Percentiles rank a stretch among this genome's conserved stretches.
These are phyloP conservation scores for Malassezia cuniculi DNA, from an alignment of 1,284 basidiomycete genomes.

Conservation along the genomic window DNA sequence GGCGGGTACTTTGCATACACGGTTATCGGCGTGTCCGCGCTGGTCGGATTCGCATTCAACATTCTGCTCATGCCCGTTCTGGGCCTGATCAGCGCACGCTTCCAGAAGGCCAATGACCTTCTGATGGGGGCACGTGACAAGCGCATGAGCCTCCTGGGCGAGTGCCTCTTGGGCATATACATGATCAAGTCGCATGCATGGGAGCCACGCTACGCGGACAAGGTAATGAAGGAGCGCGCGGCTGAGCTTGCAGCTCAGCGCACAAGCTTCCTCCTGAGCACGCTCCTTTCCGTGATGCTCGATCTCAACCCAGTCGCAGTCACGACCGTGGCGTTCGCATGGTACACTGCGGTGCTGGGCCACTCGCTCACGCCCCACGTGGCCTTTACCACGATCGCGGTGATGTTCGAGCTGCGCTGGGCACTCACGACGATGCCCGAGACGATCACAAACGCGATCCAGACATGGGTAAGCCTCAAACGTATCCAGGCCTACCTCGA, in stretches of 20 bases:
- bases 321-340: constrained; percentile 21
- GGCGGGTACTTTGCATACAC: constrained; percentile 16
- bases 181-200: constrained; percentile 18
- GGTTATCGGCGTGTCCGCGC: constrained; percentile 8
- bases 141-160: constrained; percentile 11
- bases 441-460: constrained; percentile 29
- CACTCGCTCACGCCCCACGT: constrained; percentile 23
- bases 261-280: constrained; percentile 1
- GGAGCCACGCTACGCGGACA: constrained; percentile 5
- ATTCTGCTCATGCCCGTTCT: constrained; percentile 8
- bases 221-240: background rate
- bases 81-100: constrained; percentile 2
- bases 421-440: constrained; percentile 25
- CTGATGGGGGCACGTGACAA: constrained; percentile 11
- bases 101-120: constrained; percentile 4
- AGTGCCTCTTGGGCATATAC: constrained; percentile 14
- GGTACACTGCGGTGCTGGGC: constrained; percentile 19
- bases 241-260: constrained; percentile 5
- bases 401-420: constrained; percentile 14
- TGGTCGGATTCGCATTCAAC: constrained; percentile 7
- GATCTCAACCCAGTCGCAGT: constrained; percentile 18
- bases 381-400: constrained; percentile 24
- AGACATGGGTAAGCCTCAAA: constrained; percentile 63
- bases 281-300: constrained; percentile 5
- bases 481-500: constrained; percentile 67